A percentile compares a stretch with the other conserved stretches of the same genome.
These are phyloP conservation scores for Buxus sempervirens DNA, from an alignment of 164 flowering plant species.

Conservation along the genomic window DNA sequence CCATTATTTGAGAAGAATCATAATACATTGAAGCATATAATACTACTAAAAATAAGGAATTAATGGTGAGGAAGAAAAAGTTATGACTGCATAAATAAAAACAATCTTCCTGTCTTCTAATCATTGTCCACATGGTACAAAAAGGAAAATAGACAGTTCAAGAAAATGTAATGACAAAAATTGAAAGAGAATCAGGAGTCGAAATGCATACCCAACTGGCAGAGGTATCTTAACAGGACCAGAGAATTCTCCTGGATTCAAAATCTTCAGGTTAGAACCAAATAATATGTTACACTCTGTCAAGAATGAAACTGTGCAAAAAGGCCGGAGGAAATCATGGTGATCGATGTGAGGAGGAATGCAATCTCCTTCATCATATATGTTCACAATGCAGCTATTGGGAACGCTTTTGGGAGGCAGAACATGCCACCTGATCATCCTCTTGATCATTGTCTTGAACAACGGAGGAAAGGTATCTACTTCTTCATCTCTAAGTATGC, in stretches of 20 bases:
- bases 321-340: constrained; percentile 57
- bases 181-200: not conserved
- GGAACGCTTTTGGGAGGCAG: constrained; percentile 50
- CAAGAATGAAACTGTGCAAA: constrained; percentile 57
- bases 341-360: constrained; percentile 68
- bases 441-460: constrained; percentile 43
- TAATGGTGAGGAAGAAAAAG: too few species aligned
- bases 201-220: constrained; percentile 51
- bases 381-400: constrained; percentile 58
- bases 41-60: too few species aligned
- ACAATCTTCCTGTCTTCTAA: too few species aligned
- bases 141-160: not conserved
- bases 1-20: too few species aligned
- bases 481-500: constrained; percentile 54
- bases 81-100: too few species aligned
- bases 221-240: constrained; percentile 50
- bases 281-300: constrained; percentile 48
- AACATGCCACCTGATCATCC: constrained; percentile 47
- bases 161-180: not conserved
- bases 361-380: constrained; percentile 60
- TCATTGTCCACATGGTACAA: not conserved
- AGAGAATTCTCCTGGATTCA: constrained; percentile 42
- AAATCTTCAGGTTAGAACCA: constrained; percentile 38
- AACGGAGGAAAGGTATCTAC: constrained; percentile 55
- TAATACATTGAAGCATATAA: too few species aligned